Conservation (phyloP, 768 basidiomycete genomes). For the Dioszegia aurantiaca region DNA sequence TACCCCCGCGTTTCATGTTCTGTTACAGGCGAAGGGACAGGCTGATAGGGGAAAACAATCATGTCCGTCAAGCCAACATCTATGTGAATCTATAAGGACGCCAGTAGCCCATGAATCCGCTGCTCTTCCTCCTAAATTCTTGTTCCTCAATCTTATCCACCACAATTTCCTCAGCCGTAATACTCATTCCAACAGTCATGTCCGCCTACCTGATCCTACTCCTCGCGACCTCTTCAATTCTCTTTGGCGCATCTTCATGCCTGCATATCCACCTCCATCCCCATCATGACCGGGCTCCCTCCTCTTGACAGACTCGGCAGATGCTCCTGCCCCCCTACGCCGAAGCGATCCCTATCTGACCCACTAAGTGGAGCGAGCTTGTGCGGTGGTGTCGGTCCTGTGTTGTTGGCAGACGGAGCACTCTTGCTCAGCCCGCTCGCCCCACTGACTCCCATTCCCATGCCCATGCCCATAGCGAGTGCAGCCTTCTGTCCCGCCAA, state of each 20-base stretch:
- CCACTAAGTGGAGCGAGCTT: constrained; percentile 42
- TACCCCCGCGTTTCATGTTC: too few species aligned
- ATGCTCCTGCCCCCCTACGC: constrained; percentile 14
- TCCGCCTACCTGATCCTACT: too few species aligned
- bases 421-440: neutral
- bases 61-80: too few species aligned
- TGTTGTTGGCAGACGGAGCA: neutral
- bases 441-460: neutral
- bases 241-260: constrained; percentile 27
- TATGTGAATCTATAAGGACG: too few species aligned
- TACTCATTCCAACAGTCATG: too few species aligned
- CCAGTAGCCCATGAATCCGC: too few species aligned
- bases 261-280: constrained; percentile 49
- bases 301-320: constrained; percentile 48
- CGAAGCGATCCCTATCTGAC: constrained; percentile 7
- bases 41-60: too few species aligned
- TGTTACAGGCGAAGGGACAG: too few species aligned
- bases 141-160: too few species aligned
- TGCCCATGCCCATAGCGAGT: neutral
- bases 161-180: too few species aligned
- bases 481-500: constrained; percentile 12
- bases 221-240: neutral
- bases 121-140: too few species aligned
- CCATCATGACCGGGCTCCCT: constrained; percentile 37
- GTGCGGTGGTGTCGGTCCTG: constrained; percentile 23